Base-by-base conservation (phyloP, 2,329 filamentous ascomycete genomes). In the Colletotrichum cereale region DNA sequence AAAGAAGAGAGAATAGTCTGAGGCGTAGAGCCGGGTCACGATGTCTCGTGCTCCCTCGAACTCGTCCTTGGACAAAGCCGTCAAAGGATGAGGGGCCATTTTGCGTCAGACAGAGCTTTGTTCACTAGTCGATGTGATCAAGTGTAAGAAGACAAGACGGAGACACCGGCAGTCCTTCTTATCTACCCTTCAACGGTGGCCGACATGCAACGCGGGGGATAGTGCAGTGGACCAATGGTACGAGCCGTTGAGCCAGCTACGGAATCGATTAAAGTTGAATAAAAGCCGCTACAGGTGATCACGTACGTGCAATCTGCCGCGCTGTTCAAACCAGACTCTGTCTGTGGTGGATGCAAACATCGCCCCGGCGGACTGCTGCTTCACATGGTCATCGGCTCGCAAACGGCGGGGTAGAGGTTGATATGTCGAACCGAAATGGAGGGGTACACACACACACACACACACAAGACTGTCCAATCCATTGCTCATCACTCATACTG, bases 41-140 rank as follows among this genome's bases (percentile, higher is more conserved):
- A 78, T 71, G 63, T 88, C 84, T 21, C 86, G 82, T 53, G 87
- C 86, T 21, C 74, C 75, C 66, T 79, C 77, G 50, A 87, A 86
- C 79, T 90, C 88, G n/a, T 83, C 81, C 34, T 81, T 74, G 21
- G 80, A 84, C 56, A 90, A 82, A 53, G 83, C 85, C 42, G 84
- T 82, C 52, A 90, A 82, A 21, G 88, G 88, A 69, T 83, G 82
- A n/a, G 76, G 75, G 10, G 68, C 44, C 73, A 74, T 75, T 5
- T 31, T 36, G 66, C 18, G 2, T 11, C 6, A 40, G 24, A 21
- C 16, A 24, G 6, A 11, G 2, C 7, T 36, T 36, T 12, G 24
- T 38, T n/a, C 31, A 11, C 40, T 5, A 21, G 38, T 31, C 10
- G 50, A 31, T n/a, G 5, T 31, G 24, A 26, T 40, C 3, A 5